Percentiles rank a stretch among this genome's conserved stretches.
phyloP scores from a whole-genome alignment of 176 grass and related monocot genomes.

The Cenchrus americanus region DNA sequence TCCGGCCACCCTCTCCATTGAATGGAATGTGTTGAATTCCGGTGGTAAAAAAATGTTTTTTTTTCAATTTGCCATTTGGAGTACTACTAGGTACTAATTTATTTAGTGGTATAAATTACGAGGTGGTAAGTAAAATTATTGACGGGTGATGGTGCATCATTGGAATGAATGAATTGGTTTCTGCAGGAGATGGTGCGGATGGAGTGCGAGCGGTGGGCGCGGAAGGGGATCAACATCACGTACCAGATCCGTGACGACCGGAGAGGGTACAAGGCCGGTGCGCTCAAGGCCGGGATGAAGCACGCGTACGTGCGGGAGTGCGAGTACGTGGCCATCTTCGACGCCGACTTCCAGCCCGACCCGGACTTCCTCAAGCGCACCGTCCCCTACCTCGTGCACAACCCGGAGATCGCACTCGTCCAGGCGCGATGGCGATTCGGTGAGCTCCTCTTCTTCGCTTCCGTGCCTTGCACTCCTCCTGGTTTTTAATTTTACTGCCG shows the following conservation, averaged over 20 bases:
- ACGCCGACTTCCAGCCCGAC: slow-evolving; percentile 94
- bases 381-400: slow-evolving; percentile 82
- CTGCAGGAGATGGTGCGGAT: slow-evolving; percentile 73
- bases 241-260: slow-evolving; percentile 93
- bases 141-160: too few relatives aligned
- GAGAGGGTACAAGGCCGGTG: slow-evolving; percentile 85
- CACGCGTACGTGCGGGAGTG: slow-evolving; percentile 79
- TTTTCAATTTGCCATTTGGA: too few relatives aligned
- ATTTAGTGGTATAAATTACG: too few relatives aligned
- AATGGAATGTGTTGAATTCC: neutral
- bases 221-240: slow-evolving; percentile 88
- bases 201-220: slow-evolving; percentile 91
- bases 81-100: too few relatives aligned
- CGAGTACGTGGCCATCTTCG: slow-evolving; percentile 88
- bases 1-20: neutral
- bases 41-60: too few relatives aligned
- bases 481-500: too few relatives aligned
- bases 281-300: slow-evolving; percentile 81
- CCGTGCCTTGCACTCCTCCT: too few relatives aligned
- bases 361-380: slow-evolving; percentile 76
- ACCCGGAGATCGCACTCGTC: slow-evolving; percentile 75
- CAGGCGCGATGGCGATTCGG: slow-evolving; percentile 77
- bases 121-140: too few relatives aligned
- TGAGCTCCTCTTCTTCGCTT: neutral
- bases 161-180: too few relatives aligned